Conservation (phyloP, 2,329 filamentous ascomycete genomes). For the Rutstroemia sp. region DNA sequence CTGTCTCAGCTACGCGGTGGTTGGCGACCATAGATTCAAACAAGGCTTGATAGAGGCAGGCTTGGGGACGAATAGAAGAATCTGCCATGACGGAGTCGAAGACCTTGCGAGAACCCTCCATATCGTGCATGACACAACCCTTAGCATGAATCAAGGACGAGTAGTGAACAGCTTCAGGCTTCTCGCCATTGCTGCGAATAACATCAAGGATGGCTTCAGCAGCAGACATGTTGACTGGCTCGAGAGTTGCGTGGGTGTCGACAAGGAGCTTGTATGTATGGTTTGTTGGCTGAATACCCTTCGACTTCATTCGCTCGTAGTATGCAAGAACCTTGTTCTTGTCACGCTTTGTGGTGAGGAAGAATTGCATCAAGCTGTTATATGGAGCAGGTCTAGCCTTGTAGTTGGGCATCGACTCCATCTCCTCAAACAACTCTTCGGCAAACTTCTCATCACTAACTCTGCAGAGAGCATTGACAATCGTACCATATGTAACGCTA, state of each 20-base stretch:
- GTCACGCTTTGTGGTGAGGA: constrained; percentile 94
- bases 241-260: constrained; percentile 88
- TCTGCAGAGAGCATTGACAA: constrained; percentile 94
- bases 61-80: constrained; percentile 59
- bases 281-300: constrained; percentile 81
- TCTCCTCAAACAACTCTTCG: constrained; percentile 96
- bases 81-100: constrained; percentile 77
- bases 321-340: constrained; percentile 89
- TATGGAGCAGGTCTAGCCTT: constrained; percentile 95
- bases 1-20: constrained; percentile 70
- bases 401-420: constrained; percentile 98
- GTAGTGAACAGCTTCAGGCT: constrained; percentile 89
- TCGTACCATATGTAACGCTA: constrained; percentile 94
- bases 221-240: constrained; percentile 81
- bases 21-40: constrained; percentile 97
- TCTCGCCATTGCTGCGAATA: constrained; percentile 67
- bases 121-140: constrained; percentile 87
- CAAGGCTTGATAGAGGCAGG: constrained; percentile 91
- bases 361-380: constrained; percentile 99
- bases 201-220: constrained; percentile 76
- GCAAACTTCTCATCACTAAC: constrained; percentile 97
- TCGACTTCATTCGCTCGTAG: constrained; percentile 87
- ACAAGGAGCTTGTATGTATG: constrained; percentile 98
- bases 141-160: constrained; percentile 93
- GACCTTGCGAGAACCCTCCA: constrained; percentile 71